These are phyloP conservation scores for Cokeromyces recurvatus DNA, from an alignment of 371 early-diverging fungal species.

Conservation along the genomic window DNA sequence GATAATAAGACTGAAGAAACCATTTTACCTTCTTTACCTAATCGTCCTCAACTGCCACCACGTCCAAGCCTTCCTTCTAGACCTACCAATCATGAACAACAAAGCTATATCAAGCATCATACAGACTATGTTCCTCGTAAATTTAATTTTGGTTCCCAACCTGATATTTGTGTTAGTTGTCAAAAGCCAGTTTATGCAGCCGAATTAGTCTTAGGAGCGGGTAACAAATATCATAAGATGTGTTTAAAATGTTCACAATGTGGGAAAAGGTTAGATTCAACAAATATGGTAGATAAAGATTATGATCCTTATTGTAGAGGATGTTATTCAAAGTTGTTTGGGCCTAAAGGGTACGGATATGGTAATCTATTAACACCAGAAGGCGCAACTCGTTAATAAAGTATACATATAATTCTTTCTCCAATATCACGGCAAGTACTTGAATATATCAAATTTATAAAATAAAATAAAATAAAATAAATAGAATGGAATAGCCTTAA, in stretches of 20 bases:
- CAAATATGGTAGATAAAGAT: conserved; percentile 45
- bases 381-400: conserved; percentile 23
- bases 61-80: conserved; percentile 1
- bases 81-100: neutral
- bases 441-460: neutral
- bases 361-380: conserved; percentile 24
- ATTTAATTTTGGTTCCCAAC: conserved; percentile 28
- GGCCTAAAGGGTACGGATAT: conserved; percentile 40
- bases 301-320: conserved; percentile 41
- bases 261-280: conserved; percentile 41
- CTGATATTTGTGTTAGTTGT: conserved; percentile 40
- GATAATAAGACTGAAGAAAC: too few relatives aligned
- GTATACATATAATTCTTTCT: too few relatives aligned
- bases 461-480: neutral
- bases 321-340: conserved; percentile 42
- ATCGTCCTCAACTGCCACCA: neutral
- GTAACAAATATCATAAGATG: conserved; percentile 45
- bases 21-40: neutral
- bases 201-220: conserved; percentile 41
- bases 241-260: conserved; percentile 42
- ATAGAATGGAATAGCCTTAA: too few relatives aligned
- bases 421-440: neutral
- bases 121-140: conserved; percentile 42
- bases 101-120: conserved; percentile 10
- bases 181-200: conserved; percentile 47